Evolutionary conservation across 169 alveolate species (phyloP), one percentile per base, ranked within the genome.

Genomic region (Plasmodium cynomolgi): DNA sequence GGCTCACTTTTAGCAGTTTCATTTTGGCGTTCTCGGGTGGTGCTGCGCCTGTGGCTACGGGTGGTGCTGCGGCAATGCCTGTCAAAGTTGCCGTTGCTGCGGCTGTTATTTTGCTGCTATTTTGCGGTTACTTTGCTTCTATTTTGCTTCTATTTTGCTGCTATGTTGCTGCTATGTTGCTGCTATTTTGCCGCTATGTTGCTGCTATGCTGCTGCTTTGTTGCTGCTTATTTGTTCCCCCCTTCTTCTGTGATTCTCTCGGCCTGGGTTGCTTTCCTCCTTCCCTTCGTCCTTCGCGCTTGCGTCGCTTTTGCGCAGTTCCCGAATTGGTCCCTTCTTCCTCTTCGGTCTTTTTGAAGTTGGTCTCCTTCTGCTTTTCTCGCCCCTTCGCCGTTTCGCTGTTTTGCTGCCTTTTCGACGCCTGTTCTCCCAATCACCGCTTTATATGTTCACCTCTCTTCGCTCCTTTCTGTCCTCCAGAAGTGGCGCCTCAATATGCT

Each of bases 1-100:
- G 98, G 29, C 93, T 96, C 90, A 97, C 96, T 84, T 95, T 95
- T 81, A 97, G 95, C 56, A 97, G 96, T 71, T 86, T 95, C 94
- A 90, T 90, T 90, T 90, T 90, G 58, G 74, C 37, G 23, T 26
- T 56, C 26, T 15, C 41, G 26, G 37, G 75, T 29, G 75, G 74
- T 23, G 58, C 31, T 31, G n/a, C 50, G 20, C 23, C 11, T 9
- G n/a, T 82, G 20, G 37, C 11, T 9, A 83, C 58, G 23, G 34
- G 20, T 33, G 34, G 34, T 13, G 1, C 26, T 31, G n/a, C 68
- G 26, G n/a, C n/a, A n/a, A n/a, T n/a, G n/a, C n/a, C n/a, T n/a
- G n/a, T n/a, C n/a, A n/a, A n/a, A n/a, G n/a, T n/a, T n/a, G n/a
- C n/a, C n/a, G n/a, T n/a, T 13, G 1, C 26, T 31, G n/a, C 68